Evolutionary conservation across 2,329 filamentous ascomycete species (phyloP).

Genomic region (Hypoxylon sp.): DNA sequence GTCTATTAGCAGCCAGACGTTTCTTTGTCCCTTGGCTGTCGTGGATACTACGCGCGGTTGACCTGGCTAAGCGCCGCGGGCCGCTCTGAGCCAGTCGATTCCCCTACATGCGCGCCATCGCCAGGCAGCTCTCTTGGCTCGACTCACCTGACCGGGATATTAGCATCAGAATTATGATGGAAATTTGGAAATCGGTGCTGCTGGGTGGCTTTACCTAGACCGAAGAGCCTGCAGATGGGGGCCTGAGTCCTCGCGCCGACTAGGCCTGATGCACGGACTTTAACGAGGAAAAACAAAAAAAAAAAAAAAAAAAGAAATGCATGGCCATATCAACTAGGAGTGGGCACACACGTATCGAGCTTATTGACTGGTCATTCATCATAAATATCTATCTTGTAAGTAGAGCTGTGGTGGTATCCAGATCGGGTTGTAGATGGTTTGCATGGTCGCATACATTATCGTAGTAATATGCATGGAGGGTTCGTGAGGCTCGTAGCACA

Average conservation of each 20-base stretch:
- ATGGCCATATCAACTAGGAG: too few relatives aligned
- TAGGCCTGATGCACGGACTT: neutral
- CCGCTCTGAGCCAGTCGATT: constrained; percentile 42
- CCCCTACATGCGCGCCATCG: constrained; percentile 29
- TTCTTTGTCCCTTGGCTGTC: constrained; percentile 39
- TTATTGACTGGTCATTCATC: too few relatives aligned
- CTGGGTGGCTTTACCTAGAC: too few relatives aligned
- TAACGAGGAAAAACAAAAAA: too few relatives aligned
- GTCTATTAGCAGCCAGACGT: constrained; percentile 22
- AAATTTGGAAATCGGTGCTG: constrained; percentile 2
- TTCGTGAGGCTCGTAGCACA: constrained; percentile 22
- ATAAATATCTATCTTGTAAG: too few relatives aligned
- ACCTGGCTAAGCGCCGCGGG: constrained; percentile 41
- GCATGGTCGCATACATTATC: constrained; percentile 19
- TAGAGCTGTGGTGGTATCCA: too few relatives aligned
- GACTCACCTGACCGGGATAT: constrained; percentile 18
- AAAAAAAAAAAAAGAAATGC: too few relatives aligned
- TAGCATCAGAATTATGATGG: constrained; percentile 4
- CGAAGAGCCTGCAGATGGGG: constrained; percentile 1
- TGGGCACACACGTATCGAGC: too few relatives aligned
- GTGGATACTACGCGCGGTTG: constrained; percentile 39
- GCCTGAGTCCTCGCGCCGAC: neutral
- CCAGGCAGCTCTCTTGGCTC: constrained; percentile 18
- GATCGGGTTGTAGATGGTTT: constrained; percentile 14
- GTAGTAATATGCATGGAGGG: constrained; percentile 13